Percentiles rank a stretch among this genome's conserved stretches.
Conservation (phyloP, 345 rosid genomes). For the Stellera chamaejasme region DNA sequence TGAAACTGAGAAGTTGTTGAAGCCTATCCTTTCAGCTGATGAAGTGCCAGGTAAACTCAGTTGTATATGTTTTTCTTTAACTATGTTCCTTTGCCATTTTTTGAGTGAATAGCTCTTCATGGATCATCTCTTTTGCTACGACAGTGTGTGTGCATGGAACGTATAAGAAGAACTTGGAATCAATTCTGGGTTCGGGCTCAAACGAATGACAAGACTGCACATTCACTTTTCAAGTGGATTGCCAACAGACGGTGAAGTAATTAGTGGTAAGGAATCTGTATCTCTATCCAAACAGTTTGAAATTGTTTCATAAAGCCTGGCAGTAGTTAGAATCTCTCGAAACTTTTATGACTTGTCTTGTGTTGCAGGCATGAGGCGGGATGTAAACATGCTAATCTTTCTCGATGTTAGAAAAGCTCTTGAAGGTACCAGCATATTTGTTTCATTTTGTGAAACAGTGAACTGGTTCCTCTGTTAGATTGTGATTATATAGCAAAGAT, state of each 20-base stretch:
- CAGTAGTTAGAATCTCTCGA: no score
- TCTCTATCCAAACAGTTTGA: no score
- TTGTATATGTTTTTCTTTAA: background rate
- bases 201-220: slow-evolving; percentile 77
- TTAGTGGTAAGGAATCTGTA: slow-evolving; percentile 48
- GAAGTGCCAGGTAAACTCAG: slow-evolving; percentile 49
- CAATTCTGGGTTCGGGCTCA: slow-evolving; percentile 64
- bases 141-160: slow-evolving; percentile 95
- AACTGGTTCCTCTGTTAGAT: background rate
- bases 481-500: background rate
- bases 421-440: slow-evolving; percentile 39
- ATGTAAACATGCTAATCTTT: slow-evolving; percentile 62
- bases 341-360: background rate
- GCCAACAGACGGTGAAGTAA: slow-evolving; percentile 76
- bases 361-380: slow-evolving; percentile 65
- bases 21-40: slow-evolving; percentile 63
- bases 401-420: slow-evolving; percentile 71
- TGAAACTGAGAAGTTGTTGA: slow-evolving; percentile 67
- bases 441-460: background rate
- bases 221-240: slow-evolving; percentile 85
- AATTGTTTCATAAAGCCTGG: no score
- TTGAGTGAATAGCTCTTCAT: background rate
- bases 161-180: slow-evolving; percentile 59
- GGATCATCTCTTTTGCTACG: slow-evolving; percentile 2
- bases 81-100: background rate